Base-by-base conservation (phyloP, 1,284 basidiomycete species). In the Cutaneotrichosporon sp. region DNA sequence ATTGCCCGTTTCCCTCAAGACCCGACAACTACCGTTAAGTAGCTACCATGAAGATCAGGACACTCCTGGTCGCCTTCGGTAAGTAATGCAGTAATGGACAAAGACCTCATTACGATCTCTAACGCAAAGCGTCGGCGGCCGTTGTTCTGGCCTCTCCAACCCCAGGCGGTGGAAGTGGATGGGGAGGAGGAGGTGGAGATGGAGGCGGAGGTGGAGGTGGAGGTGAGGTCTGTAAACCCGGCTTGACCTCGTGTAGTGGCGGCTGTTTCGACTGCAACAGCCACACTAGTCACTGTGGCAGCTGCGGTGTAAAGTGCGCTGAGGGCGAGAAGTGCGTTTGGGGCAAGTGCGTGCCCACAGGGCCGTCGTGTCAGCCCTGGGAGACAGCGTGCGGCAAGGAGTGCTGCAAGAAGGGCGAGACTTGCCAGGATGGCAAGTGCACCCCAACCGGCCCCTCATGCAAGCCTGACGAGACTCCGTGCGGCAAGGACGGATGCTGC, bases 1-100 rank as follows among this genome's bases (percentile, higher is more conserved):
- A 14, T 39, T 39, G 20, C 19, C 20, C 37, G 14, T 12, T 24
- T 19, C 16, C 25, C 37, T 19, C 16, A 19, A 14, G 20, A 12
- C 19, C 22, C 37, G 20, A 24, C 37, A 9, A 6, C 19, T 24
- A 22, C 37, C 10, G 4, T 14, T 39, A 22, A 39, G 37, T 14
- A 39, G 4, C 22, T 39, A 39, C 20, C 20, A 39, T 39, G 37
- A 39, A 39, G 37, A 39, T 39, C 22, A 39, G 37, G 37, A 24
- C 37, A 11, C 37, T 39, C 37, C 37, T 39, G 37, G 20, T 39
- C 37, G 37, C 37, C 37, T 39, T 39, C 20, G 37, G 37, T 39
- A 22, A 39, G 37, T 39, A 1, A 20, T 11, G 5, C 2, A 14
- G 25, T 39, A 14, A 24, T n/a, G n/a, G n/a, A n/a, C n/a, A n/a